phyloP scores from a whole-genome alignment of 2,329 filamentous ascomycete species.

The Pleurostoma richardsiae region DNA sequence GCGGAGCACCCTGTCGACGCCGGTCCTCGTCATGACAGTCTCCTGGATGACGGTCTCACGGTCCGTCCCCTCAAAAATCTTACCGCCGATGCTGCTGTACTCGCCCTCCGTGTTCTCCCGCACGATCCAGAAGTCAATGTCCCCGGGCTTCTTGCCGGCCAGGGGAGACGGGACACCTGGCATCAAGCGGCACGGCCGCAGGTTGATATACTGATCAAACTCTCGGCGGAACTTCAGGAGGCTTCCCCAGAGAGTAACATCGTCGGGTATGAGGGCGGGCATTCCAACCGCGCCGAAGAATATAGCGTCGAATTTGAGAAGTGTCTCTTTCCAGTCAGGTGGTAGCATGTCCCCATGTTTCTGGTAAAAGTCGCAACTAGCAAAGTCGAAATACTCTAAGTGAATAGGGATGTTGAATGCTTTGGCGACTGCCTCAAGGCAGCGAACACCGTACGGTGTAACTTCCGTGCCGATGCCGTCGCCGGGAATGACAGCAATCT shows the following conservation, averaged over 20 bases:
- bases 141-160: conserved; percentile 43
- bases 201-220: conserved; percentile 65
- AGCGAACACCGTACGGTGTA: conserved; percentile 56
- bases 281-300: conserved; percentile 63
- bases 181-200: conserved; percentile 59
- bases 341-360: conserved; percentile 37
- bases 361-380: conserved; percentile 55
- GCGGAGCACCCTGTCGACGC: conserved; percentile 52
- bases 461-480: conserved; percentile 69
- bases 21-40: conserved; percentile 54
- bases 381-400: conserved; percentile 61
- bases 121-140: conserved; percentile 61
- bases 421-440: conserved; percentile 46
- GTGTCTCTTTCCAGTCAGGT: conserved; percentile 40
- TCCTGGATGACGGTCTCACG: conserved; percentile 58
- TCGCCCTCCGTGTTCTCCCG: conserved; percentile 62
- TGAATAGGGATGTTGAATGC: conserved; percentile 47
- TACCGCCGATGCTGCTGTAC: conserved; percentile 58
- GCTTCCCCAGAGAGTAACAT: conserved; percentile 63
- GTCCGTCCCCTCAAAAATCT: conserved; percentile 50
- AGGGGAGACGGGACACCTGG: conserved; percentile 56
- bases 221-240: conserved; percentile 63
- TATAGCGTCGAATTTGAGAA: conserved; percentile 59
- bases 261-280: conserved; percentile 52
- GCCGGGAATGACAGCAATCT: conserved; percentile 60